Base-by-base conservation (phyloP, 805 yeast genomes). In the Cephaloascus fragrans region DNA sequence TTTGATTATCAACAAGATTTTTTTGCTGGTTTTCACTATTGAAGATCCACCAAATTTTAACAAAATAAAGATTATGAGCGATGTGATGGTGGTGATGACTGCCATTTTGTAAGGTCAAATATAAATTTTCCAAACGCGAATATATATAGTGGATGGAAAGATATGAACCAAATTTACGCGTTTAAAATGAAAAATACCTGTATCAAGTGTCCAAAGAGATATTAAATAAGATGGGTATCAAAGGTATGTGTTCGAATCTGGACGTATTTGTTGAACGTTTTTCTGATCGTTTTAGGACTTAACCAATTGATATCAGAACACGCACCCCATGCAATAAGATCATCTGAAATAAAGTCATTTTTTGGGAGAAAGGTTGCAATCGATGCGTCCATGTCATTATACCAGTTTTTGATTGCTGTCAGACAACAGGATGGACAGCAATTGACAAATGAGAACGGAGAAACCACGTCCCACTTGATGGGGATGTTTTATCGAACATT, bases 361-460 rank as follows among this genome's bases (percentile, higher is more conserved):
- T 83, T 85, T 52, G 98, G 98, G 1, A 69, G 97, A 35, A 93
- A 93, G 64, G 95, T 93, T n/a, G 98, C 98, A 43, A 89, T 93
- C 43, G 90, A 84, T 63, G 94, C 95, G 3, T 89, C 97, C 8
- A 93, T 93, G 98, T 87, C 95, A 47, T 69, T 93, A 32, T 93
- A 93, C 56, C 99, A 93, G 60, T 93, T 90, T 53, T 69, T 93
- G 37, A 89, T 93, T 53, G 97, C 97, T 0, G 98, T 93, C 3
- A 74, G 99, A 54, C 97, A 90, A 50, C 88, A 83, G 41, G 97
- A 93, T 53, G 99, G 99, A n/a, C 87, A 79, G 45, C 95, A 88
- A 55, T 68, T 93, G 52, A 80, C 93, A 18, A 83, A 77, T 45
- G 96, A 85, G 32, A 75, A 75, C 16, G 99, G 99, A 34, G 95